Base-by-base conservation (phyloP, 75 land plant genomes). In the Cupressus sempervirens region DNA sequence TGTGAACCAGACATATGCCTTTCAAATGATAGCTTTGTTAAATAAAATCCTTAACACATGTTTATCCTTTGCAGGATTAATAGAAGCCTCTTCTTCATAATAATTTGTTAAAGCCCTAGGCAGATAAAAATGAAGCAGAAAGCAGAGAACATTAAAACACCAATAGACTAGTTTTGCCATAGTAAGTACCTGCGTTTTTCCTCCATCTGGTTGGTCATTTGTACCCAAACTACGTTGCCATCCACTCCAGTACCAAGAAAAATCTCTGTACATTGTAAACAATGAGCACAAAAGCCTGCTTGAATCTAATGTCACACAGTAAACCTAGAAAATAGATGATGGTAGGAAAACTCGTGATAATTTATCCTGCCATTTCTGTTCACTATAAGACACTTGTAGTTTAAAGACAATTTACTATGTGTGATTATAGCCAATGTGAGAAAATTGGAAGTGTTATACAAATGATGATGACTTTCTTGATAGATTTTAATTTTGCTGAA, bases 101-200 rank as follows among this genome's bases (percentile, higher is more conserved):
- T 90, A 88, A 4, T 15, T 52, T 83, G 83, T 88, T 40, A 93
- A 88, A 52, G 91, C 91, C 81, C 56, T 87, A 20, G 98, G 97
- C 26, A 96, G 76, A 73, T 88, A 95, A 76, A 95, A 88, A 40
- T 96, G 98, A 34, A 96, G 32, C 87, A 95, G 87, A 84, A 96
- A 96, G 26, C 92, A 92, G 87, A 96, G 93, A 6, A 96, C 89
- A 82, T 96, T 96, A 86, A 88, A 94, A 15, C 87, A 26, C 96
- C 96, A 94, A 67, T 93, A 86, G 20, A 70, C 90, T 89, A 96
- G 38, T 45, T 96, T 96, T 1, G 87, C 89, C 46, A 90, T 35
- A 2, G 94, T 95, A 43, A 94, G 86, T 13, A 43, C 88, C 82
- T 88, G 90, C 15, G 92, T 95, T 58, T 52, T 68, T 87, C 20